Base-by-base conservation (phyloP, 768 basidiomycete species). In the Obba rivulosa region DNA sequence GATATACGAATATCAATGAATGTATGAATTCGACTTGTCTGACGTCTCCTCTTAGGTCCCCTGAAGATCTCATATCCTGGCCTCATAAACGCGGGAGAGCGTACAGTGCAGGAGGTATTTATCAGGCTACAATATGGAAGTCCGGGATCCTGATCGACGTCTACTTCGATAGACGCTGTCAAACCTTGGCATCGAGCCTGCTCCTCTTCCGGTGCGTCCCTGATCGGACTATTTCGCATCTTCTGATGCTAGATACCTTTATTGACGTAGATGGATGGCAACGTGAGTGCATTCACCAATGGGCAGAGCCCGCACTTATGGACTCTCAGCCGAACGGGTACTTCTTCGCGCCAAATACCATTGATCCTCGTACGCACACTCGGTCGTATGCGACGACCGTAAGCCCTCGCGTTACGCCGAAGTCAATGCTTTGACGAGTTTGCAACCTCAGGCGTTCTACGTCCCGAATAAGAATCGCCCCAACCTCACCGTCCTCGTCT, bases 401-500 rank as follows among this genome's bases (percentile, higher is more conserved):
- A 11, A 59, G 63, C 53, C 22, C 50, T 23, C 9, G 43, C 5
- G 48, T 53, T 4, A 3, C 8, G 14, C 3, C 39, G 10, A 18
- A 16, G 38, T 34, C n/a, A n/a, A n/a, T n/a, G n/a, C n/a, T n/a
- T n/a, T n/a, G n/a, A 9, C 47, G 50, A 14, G 4, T 20, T 31
- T 8, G 16, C 22, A 4, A 42, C 52, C n/a, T n/a, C 23, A 60
- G 64, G 57, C 53, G 1, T 62, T 52, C 43, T 61, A 59, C 36
- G 31, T 57, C 0, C 62, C 62, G 0, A 54, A 60, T 49, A 48
- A 50, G 23, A 45, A 51, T 22, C 57, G 66, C 8, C 45, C 50
- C 8, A 72, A 70, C 53, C 52, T 72, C 20, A 45, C 20, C 3
- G 59, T 67, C 18, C 50, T 68, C 17, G 45, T 52, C 5, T 40